A percentile compares a stretch with the other conserved stretches of the same genome.
These are phyloP conservation scores for Cylindrotheca closterium DNA, from an alignment of 108 stramenopile genomes.

Conservation along the genomic window DNA sequence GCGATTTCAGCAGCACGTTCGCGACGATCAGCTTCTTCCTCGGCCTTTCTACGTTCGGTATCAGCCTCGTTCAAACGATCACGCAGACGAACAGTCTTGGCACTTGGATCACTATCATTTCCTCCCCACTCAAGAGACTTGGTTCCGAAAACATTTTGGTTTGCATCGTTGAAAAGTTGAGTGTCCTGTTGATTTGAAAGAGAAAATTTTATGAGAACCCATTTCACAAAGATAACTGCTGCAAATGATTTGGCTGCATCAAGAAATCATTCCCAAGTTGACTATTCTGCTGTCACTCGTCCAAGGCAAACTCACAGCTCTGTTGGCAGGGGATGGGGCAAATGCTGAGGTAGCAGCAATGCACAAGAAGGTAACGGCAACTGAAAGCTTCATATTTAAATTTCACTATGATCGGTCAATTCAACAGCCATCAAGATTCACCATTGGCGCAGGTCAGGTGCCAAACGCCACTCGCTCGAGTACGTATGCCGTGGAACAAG, in stretches of 20 bases:
- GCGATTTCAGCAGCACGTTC: constrained; percentile 92
- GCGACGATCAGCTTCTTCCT: constrained; percentile 70
- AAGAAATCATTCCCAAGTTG: background rate
- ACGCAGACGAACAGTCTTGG: constrained; percentile 69
- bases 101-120: constrained; percentile 60
- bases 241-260: too few relatives aligned
- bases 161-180: constrained; percentile 28
- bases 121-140: constrained; percentile 77
- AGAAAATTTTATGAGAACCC: background rate
- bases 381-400: constrained; percentile 57
- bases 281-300: background rate
- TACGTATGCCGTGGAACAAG: too few relatives aligned
- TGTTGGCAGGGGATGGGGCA: constrained; percentile 27
- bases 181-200: constrained; percentile 11
- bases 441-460: constrained; percentile 4
- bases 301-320: constrained; percentile 9
- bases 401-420: too few relatives aligned
- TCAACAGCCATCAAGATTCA: background rate
- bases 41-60: constrained; percentile 87
- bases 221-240: background rate
- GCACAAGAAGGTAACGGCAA: constrained; percentile 48
- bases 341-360: constrained; percentile 60
- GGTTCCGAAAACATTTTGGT: constrained; percentile 65
- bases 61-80: constrained; percentile 88
- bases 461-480: too few relatives aligned